Evolutionary conservation across 371 early-diverging fungal genomes (phyloP).

Genomic region (Caulochytrium protostelioides): DNA sequence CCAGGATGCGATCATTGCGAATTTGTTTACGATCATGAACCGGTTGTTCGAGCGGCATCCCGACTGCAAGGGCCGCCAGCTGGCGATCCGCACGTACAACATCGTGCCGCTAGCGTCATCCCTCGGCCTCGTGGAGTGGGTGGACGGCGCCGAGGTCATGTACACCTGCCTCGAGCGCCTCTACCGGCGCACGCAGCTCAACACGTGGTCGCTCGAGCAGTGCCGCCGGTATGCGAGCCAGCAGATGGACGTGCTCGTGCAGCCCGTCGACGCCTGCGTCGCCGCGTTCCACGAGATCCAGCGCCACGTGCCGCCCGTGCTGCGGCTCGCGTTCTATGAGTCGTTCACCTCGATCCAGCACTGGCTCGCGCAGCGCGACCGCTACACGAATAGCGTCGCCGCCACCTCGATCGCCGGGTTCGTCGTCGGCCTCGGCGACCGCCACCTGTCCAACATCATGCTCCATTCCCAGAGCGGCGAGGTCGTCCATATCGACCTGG

Average conservation of each 20-base stretch:
- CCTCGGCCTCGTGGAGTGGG: conserved; percentile 92
- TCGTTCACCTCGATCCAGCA: conserved; percentile 30
- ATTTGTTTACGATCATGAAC: conserved; percentile 47
- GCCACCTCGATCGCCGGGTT: conserved; percentile 84
- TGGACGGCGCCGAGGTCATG: too few species aligned
- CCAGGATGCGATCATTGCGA: conserved; percentile 20
- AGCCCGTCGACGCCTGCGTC: too few species aligned
- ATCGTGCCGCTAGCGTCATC: conserved; percentile 85
- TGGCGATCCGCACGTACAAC: conserved; percentile 66
- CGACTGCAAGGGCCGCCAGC: conserved; percentile 24
- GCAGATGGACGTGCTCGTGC: too few species aligned
- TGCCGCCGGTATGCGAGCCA: too few species aligned
- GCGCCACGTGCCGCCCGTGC: neutral
- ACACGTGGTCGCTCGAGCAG: too few species aligned
- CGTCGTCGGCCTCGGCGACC: conserved; percentile 95
- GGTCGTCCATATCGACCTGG: conserved; percentile 92
- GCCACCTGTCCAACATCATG: conserved; percentile 94
- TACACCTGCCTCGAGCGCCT: too few species aligned
- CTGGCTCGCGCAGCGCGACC: conserved; percentile 42
- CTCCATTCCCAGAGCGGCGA: conserved; percentile 67
- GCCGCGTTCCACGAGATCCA: too few species aligned
- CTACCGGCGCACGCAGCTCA: too few species aligned
- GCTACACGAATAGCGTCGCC: conserved; percentile 55
- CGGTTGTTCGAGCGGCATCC: conserved; percentile 41
- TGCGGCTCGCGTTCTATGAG: conserved; percentile 16